Base-by-base conservation (phyloP, 192 early-diverging fungal species). In the Thamnidium elegans region DNA sequence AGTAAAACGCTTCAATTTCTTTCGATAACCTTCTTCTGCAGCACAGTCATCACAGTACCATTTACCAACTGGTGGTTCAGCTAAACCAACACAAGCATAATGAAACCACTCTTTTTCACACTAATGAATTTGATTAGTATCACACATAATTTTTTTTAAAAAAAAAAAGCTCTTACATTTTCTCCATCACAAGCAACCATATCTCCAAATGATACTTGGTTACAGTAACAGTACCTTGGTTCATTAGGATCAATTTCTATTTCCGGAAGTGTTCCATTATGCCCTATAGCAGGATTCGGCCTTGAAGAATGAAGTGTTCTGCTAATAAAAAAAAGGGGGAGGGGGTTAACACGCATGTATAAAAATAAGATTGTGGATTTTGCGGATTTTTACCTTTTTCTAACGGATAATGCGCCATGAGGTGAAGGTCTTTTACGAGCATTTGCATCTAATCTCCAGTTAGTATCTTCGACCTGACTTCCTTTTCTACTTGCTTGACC, bases 21-120 rank as follows among this genome's bases (percentile, higher is more conserved):
- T 52, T 15, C 48, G 46, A 4, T 55, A 64, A 1, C 42, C 63
- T 43, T 64, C 65, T 17, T 69, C 73, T 11, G 42, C 69, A 21
- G 59, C 45, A 72, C 93, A 95, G 32, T 85, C 82, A 6, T 81
- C 81, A 68, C 93, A 95, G 78, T 83, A 95, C 93, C 93, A 95
- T 63, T 84, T 84, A 17, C 92, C 93, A 62, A 89, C 86, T 26
- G 88, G 89, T 31, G 85, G 93, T 30, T 80, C 83, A 10, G 76
- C 82, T 21, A 95, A 77, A 13, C 90, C 91, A 15, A 94, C 93
- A 63, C 93, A 95, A 0, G 71, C 81, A 66, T 92, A 87, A 68
- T 95, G 93, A 74, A 95, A 95, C 93, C 93, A 95, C 78, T 95
- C 92, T 72, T 86, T 83, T 43, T 85, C 84, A 73, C 93, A 95